Evolutionary conservation across 2,329 filamentous ascomycete species (phyloP).

Genomic region (Diaporthe sp.): DNA sequence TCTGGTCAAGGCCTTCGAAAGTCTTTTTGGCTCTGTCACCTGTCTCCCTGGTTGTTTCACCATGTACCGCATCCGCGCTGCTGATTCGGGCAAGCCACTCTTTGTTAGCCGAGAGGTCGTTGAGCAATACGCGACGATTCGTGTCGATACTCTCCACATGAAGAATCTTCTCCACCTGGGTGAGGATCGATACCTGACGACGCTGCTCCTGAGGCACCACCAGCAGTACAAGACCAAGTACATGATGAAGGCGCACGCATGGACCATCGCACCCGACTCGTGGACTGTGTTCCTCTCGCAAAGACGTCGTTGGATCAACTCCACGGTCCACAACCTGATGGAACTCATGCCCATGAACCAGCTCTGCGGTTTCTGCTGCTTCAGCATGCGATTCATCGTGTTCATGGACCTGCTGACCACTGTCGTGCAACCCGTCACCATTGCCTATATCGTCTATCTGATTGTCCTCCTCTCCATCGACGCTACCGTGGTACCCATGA

Average conservation of each 20-base stretch:
- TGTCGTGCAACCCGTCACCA: slow-evolving; percentile 88
- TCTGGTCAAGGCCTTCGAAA: slow-evolving; percentile 95
- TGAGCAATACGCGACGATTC: slow-evolving; percentile 88
- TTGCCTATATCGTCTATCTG: slow-evolving; percentile 90
- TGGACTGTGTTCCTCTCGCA: slow-evolving; percentile 97
- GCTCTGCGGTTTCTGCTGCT: slow-evolving; percentile 99
- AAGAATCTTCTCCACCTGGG: slow-evolving; percentile 97
- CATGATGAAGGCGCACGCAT: slow-evolving; percentile 89
- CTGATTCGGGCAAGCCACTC: slow-evolving; percentile 93
- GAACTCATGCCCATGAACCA: slow-evolving; percentile 94
- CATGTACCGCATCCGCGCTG: slow-evolving; percentile 97
- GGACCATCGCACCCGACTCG: slow-evolving; percentile 95
- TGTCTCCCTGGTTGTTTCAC: slow-evolving; percentile 99
- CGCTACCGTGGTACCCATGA: slow-evolving; percentile 77
- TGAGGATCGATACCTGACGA: slow-evolving; percentile 97
- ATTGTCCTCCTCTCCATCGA: slow-evolving; percentile 77
- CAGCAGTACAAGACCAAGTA: slow-evolving; percentile 98
- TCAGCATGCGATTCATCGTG: slow-evolving; percentile 98
- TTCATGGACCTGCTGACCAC: slow-evolving; percentile 95
- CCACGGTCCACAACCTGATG: slow-evolving; percentile 96
- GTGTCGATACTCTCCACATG: slow-evolving; percentile 97
- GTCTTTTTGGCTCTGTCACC: slow-evolving; percentile 95
- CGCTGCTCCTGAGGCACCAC: slow-evolving; percentile 91
- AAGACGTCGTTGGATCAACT: slow-evolving; percentile 99
- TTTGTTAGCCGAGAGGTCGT: slow-evolving; percentile 96